These are phyloP conservation scores for Nepenthes alata DNA, from an alignment of 179 eudicot genomes.

Conservation along the genomic window DNA sequence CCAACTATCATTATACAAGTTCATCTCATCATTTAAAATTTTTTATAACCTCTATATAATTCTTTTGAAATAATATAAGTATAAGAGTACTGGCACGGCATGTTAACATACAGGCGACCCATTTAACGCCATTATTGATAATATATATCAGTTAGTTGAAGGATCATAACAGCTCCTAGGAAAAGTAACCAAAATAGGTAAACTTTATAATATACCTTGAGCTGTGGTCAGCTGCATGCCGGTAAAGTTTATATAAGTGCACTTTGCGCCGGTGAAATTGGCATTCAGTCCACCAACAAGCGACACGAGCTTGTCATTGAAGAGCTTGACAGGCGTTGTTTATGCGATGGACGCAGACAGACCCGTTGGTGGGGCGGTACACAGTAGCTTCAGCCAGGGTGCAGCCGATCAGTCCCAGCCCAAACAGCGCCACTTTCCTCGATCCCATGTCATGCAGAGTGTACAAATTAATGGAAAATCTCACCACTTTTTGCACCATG, in stretches of 20 bases:
- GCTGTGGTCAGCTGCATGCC: background rate
- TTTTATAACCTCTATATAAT: too few relatives aligned
- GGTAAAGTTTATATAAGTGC: slow-evolving; percentile 1
- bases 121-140: background rate
- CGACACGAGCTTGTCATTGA: slow-evolving; percentile 5
- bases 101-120: too few relatives aligned
- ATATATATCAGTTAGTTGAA: background rate
- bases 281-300: slow-evolving; percentile 6
- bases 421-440: slow-evolving; percentile 5
- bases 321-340: background rate
- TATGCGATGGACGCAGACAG: background rate
- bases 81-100: too few relatives aligned
- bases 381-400: background rate
- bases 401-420: slow-evolving; percentile 3
- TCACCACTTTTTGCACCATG: too few relatives aligned
- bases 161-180: background rate
- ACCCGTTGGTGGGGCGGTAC: background rate
- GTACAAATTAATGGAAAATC: background rate
- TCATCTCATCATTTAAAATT: too few relatives aligned
- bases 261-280: background rate
- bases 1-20: background rate
- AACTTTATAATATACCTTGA: background rate
- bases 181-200: background rate
- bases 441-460: slow-evolving; percentile 1
- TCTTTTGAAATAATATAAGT: too few relatives aligned